Evolutionary conservation across 352 stramenopile genomes (phyloP).

Genomic region (Pythium vanterpoolii): DNA sequence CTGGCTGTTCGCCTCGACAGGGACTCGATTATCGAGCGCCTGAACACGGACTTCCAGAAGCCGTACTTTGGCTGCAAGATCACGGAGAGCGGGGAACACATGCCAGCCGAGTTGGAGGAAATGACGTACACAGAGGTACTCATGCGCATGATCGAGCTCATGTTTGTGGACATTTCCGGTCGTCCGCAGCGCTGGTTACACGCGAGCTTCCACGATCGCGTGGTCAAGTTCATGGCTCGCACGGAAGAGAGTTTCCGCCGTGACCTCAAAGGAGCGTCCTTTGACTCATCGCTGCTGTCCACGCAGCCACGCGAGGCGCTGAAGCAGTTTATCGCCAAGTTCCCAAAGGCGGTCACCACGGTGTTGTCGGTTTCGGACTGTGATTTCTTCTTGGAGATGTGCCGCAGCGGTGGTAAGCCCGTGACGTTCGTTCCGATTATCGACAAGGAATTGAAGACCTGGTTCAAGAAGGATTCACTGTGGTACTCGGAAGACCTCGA

Average conservation of each 20-base stretch:
- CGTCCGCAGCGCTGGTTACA: slow-evolving; percentile 77
- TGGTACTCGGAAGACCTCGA: slow-evolving; percentile 90
- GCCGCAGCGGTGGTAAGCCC: slow-evolving; percentile 77
- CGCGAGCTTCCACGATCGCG: slow-evolving; percentile 59
- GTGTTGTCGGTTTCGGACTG: slow-evolving; percentile 70
- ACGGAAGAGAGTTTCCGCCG: slow-evolving; percentile 65
- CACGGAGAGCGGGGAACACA: slow-evolving; percentile 30
- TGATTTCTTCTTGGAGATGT: slow-evolving; percentile 83
- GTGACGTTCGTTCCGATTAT: slow-evolving; percentile 87
- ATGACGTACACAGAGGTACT: slow-evolving; percentile 87
- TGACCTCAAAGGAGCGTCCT: slow-evolving; percentile 25
- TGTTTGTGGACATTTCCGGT: slow-evolving; percentile 55
- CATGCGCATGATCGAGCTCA: slow-evolving; percentile 70
- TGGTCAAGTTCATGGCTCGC: slow-evolving; percentile 69
- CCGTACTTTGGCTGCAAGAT: slow-evolving; percentile 82
- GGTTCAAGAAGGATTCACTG: slow-evolving; percentile 90
- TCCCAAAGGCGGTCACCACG: slow-evolving; percentile 46
- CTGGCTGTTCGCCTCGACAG: slow-evolving; percentile 67
- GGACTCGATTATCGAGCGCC: slow-evolving; percentile 64
- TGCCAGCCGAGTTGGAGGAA: slow-evolving; percentile 62
- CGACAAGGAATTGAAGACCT: slow-evolving; percentile 78
- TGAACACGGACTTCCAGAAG: slow-evolving; percentile 90
- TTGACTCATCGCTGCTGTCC: slow-evolving; percentile 44
- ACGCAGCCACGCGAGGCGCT: slow-evolving; percentile 42
- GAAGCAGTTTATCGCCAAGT: slow-evolving; percentile 45